A percentile compares a stretch with the other conserved stretches of the same genome.
These are phyloP conservation scores for Perkinsus marinus DNA, from an alignment of 169 alveolate genomes.

Conservation along the genomic window DNA sequence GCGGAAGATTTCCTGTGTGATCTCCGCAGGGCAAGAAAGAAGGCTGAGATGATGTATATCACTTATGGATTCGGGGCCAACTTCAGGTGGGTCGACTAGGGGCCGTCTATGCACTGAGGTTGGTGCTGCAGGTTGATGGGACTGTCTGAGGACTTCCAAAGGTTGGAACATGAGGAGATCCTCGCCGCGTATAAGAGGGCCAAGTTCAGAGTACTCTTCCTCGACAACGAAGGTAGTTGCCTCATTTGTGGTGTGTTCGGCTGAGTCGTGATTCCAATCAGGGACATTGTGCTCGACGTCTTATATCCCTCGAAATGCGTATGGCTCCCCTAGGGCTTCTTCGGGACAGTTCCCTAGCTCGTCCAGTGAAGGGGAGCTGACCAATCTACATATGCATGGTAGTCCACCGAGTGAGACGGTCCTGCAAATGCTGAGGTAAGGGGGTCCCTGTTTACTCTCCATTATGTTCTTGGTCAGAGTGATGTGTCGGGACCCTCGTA, in stretches of 20 bases:
- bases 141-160: not conserved
- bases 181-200: not conserved
- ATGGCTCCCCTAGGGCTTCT: not conserved
- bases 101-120: not conserved
- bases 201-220: not conserved
- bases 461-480: not conserved
- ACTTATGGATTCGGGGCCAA: constrained; percentile 43
- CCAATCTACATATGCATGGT: not conserved
- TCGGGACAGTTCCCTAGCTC: not conserved
- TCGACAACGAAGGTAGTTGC: not conserved
- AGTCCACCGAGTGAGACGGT: not conserved
- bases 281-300: not conserved
- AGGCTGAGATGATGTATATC: constrained; percentile 37
- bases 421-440: not conserved
- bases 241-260: not conserved
- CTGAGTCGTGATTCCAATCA: not conserved
- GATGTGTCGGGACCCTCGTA: constrained; percentile 19
- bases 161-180: not conserved
- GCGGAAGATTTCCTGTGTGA: constrained; percentile 42
- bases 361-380: not conserved
- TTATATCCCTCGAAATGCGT: not conserved
- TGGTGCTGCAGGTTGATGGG: not conserved
- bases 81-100: not conserved
- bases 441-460: not conserved
- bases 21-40: constrained; percentile 43